phyloP scores from a whole-genome alignment of 192 early-diverging fungal genomes.

The Backusella liffmaniae region DNA sequence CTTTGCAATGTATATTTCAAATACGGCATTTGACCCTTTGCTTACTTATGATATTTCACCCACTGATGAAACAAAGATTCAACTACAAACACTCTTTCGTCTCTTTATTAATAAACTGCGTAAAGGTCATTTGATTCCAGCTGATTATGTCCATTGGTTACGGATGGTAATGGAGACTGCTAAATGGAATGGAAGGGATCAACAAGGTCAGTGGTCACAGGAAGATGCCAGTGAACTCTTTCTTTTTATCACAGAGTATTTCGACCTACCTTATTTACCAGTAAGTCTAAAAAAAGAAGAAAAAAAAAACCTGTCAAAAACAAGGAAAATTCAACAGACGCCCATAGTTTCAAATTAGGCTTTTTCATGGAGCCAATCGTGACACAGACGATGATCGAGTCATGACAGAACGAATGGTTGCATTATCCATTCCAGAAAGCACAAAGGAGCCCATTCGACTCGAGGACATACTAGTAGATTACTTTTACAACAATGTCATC shows the following conservation, averaged over 20 bases:
- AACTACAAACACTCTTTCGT: slow-evolving; percentile 50
- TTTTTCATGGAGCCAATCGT: slow-evolving; percentile 67
- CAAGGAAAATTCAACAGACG: neutral
- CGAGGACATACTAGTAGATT: slow-evolving; percentile 51
- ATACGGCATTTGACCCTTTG: slow-evolving; percentile 55
- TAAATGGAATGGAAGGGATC: slow-evolving; percentile 45
- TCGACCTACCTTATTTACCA: slow-evolving; percentile 67
- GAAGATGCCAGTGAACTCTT: slow-evolving; percentile 72
- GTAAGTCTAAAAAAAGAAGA: slow-evolving; percentile 31
- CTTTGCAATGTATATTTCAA: slow-evolving; percentile 65
- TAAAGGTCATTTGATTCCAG: slow-evolving; percentile 54
- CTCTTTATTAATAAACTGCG: slow-evolving; percentile 62
- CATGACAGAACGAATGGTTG: slow-evolving; percentile 62
- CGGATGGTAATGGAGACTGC: slow-evolving; percentile 46
- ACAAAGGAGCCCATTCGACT: slow-evolving; percentile 34
- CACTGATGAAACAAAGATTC: slow-evolving; percentile 25
- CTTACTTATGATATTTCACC: slow-evolving; percentile 35
- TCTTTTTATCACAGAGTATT: slow-evolving; percentile 61
- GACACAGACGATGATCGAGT: slow-evolving; percentile 64
- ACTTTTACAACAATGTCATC: slow-evolving; percentile 66
- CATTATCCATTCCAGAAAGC: slow-evolving; percentile 8
- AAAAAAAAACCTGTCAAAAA: neutral
- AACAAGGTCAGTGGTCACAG: slow-evolving; percentile 38
- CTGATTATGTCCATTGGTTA: slow-evolving; percentile 50
- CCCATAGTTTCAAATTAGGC: slow-evolving; percentile 46